phyloP scores from a whole-genome alignment of 192 early-diverging fungal species.

The Coemansia javaensis region DNA sequence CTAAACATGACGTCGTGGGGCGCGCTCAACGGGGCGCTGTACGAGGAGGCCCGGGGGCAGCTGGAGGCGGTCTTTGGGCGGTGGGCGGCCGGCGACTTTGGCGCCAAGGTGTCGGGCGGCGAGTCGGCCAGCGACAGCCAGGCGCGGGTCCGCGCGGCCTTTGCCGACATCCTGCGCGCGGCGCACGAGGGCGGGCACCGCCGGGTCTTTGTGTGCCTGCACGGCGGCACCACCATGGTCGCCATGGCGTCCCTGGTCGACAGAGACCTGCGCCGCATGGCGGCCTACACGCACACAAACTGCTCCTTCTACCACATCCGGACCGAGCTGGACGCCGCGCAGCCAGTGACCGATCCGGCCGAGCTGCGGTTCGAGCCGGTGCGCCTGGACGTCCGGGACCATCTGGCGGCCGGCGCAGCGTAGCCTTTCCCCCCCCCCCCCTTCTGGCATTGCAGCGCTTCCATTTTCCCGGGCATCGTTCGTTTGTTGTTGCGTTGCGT shows the following conservation, averaged over 20 bases:
- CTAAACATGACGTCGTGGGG: slow-evolving; percentile 49
- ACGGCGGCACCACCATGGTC: slow-evolving; percentile 40
- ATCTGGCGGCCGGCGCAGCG: too few relatives aligned
- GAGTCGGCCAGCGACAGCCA: slow-evolving; percentile 40
- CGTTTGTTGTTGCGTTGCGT: too few relatives aligned
- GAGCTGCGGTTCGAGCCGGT: slow-evolving; percentile 23
- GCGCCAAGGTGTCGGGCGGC: slow-evolving; percentile 27
- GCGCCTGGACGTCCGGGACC: slow-evolving; percentile 32
- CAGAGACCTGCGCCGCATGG: slow-evolving; percentile 33
- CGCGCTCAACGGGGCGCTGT: slow-evolving; percentile 18
- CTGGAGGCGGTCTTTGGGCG: slow-evolving; percentile 6
- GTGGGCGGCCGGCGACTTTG: slow-evolving; percentile 33
- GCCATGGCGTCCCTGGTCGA: slow-evolving; percentile 36
- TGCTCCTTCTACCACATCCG: slow-evolving; percentile 41
- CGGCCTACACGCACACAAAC: slow-evolving; percentile 31
- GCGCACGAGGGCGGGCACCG: slow-evolving; percentile 7
- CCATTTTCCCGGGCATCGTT: too few relatives aligned
- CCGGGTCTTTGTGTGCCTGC: slow-evolving; percentile 27
- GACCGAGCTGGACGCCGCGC: slow-evolving; percentile 14
- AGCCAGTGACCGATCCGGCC: slow-evolving; percentile 3
- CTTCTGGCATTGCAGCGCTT: too few relatives aligned
- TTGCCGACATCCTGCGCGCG: slow-evolving; percentile 18
- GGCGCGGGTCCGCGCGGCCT: slow-evolving; percentile 17
- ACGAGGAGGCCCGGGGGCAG: slow-evolving; percentile 2
- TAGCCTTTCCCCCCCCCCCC: too few relatives aligned